A percentile compares a stretch with the other conserved stretches of the same genome.
Conservation (phyloP, 805 yeast species). For the Trichomonascus vanleenenianus region DNA sequence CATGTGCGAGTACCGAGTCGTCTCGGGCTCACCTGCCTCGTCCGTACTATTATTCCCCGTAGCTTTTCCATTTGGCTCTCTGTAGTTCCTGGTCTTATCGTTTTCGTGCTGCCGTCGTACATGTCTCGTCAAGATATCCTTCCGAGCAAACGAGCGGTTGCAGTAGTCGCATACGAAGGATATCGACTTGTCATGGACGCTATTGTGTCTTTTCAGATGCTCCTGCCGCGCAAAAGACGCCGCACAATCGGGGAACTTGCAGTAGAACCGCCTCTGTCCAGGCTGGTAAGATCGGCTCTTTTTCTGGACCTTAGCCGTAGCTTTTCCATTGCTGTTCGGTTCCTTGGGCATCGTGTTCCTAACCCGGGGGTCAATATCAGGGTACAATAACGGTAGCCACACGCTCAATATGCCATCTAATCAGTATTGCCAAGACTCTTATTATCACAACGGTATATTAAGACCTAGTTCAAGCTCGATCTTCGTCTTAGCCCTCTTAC, state of each 20-base stretch:
- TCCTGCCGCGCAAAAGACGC: slow-evolving; percentile 18
- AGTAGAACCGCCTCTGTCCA: slow-evolving; percentile 7
- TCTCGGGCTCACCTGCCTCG: not conserved
- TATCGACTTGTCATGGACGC: slow-evolving; percentile 8
- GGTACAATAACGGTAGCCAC: not conserved
- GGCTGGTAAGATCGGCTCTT: slow-evolving; percentile 6
- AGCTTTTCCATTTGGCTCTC: not conserved
- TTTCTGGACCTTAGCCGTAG: not conserved
- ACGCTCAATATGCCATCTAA: no score
- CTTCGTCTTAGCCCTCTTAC: no score
- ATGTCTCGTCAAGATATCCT: slow-evolving; percentile 17
- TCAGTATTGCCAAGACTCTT: no score
- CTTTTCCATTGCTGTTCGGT: not conserved
- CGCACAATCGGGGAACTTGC: slow-evolving; percentile 8
- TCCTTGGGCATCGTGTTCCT: not conserved
- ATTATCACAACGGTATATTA: no score
- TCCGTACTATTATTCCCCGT: not conserved
- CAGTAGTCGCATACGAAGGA: slow-evolving; percentile 13
- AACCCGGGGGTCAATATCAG: not conserved
- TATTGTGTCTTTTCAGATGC: slow-evolving; percentile 17
- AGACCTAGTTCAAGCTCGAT: no score
- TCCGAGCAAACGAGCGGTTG: slow-evolving; percentile 12
- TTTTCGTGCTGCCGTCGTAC: slow-evolving; percentile 11
- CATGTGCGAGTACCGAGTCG: not conserved
- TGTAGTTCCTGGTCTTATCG: not conserved